Evolutionary conservation across 2,329 filamentous ascomycete genomes (phyloP), one percentile per base, ranked within the genome.

Genomic region (Ophiostoma piceae): DNA sequence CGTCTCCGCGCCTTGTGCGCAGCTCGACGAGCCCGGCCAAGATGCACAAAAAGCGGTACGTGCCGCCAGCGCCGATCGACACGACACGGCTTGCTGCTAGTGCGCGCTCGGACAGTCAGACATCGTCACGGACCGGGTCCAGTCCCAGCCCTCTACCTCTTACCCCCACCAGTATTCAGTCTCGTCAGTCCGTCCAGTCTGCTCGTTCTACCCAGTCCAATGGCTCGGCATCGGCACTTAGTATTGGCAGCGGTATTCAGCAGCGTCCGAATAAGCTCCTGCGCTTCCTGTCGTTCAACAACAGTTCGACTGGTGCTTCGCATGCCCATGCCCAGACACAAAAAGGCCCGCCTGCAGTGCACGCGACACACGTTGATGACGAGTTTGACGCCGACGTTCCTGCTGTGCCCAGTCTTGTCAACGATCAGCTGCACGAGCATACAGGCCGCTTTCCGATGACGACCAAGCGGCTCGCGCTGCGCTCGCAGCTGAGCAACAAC

Each of bases 401-500:
- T 26, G n/a, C 51, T 5, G 51, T 57, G n/a, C 51, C 51, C 16
- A 26, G 7, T 12, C 2, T 26, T 0, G 51, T 57, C 22, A 26
- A 57, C 26, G 51, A 26, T 11, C n/a, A 57, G 22, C 51, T 57
- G 3, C 51, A 57, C 51, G 51, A 57, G 60, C 80, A 78, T 41
- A 73, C 75, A 14, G 76, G 76, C 26, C 72, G 74, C n/a, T 78
- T 78, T 26, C 77, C 79, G 0, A 74, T 62, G 26, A 75, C 77
- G 16, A 76, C 78, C 1, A 81, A 79, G 72, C 78, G 78, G 57
- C 73, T 80, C 12, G 74, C 76, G 6, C 73, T 82, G 65, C 80
- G 78, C 64, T 76, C 77, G 0, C 79, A 81, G 41, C 74, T 78
- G n/a, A 84, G 81, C 74, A 80, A 80, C 72, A 83, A 84, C 35